These are phyloP conservation scores for Blumeria hordei DNA, from an alignment of 2,329 filamentous ascomycete genomes.

Conservation along the genomic window DNA sequence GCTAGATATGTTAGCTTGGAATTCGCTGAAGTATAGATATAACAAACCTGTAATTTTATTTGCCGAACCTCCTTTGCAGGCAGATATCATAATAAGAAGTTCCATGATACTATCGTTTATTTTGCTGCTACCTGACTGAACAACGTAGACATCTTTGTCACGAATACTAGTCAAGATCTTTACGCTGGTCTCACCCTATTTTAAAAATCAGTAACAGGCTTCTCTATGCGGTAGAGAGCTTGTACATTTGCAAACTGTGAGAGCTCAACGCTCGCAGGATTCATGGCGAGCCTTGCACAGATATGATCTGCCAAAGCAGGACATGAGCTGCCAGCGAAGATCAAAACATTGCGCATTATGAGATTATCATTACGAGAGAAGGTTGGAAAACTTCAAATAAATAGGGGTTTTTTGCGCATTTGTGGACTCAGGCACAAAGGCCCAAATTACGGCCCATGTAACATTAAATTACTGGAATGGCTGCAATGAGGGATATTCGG, in stretches of 20 bases:
- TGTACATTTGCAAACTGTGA: slow-evolving; percentile 47
- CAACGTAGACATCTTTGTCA: slow-evolving; percentile 96
- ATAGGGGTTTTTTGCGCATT: neutral
- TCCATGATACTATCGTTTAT: slow-evolving; percentile 99
- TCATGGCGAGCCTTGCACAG: slow-evolving; percentile 44
- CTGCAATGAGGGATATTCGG: slow-evolving; percentile 8
- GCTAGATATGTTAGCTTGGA: slow-evolving; percentile 22
- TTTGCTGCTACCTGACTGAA: slow-evolving; percentile 84
- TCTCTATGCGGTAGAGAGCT: slow-evolving; percentile 13
- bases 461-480: neutral
- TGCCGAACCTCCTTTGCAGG: slow-evolving; percentile 91
- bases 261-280: slow-evolving; percentile 37
- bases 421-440: too few species aligned
- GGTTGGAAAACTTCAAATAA: neutral
- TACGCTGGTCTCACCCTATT: slow-evolving; percentile 43
- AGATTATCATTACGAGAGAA: neutral
- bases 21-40: too few species aligned
- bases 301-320: slow-evolving; percentile 38
- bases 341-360: slow-evolving; percentile 27
- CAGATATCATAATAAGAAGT: slow-evolving; percentile 95
- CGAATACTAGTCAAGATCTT: slow-evolving; percentile 54
- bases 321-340: slow-evolving; percentile 44
- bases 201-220: slow-evolving; percentile 10
- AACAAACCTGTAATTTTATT: slow-evolving; percentile 75
- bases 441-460: neutral